Evolutionary conservation across 2,329 filamentous ascomycete species (phyloP), one percentile per base, ranked within the genome.

Genomic region (Elsinoe necatrix): DNA sequence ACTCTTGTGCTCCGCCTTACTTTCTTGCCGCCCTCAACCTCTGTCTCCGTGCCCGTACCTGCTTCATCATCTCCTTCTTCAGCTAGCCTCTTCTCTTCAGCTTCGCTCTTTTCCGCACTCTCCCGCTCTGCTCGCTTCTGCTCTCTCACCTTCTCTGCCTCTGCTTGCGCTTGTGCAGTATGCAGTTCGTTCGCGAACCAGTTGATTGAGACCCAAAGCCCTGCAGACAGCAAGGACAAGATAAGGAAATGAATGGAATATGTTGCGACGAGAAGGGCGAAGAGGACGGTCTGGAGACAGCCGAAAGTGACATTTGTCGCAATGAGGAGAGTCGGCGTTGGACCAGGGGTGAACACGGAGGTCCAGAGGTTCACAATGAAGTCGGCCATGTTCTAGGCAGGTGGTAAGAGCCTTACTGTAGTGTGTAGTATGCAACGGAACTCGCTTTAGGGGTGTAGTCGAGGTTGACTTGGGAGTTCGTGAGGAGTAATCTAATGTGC

Each of bases 131-230:
- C 73, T 83, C 63, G 59, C 61, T 63, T 59, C 65, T 61, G 75
- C 70, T 61, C 71, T 65, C 68, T 62, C 64, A 70, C 68, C 61
- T 75, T 76, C 16, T 75, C 75, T 61, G 79, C 76, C 63, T 77
- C 75, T 63, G 77, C 71, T 63, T 73, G 69, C 42, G 66, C 67
- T 62, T 77, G 69, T 61, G 74, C 72, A 29, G 72, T 72, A 27
- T 70, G 68, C 54, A 85, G 70, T 67, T 85, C 92, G 45, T 74
- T 74, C 56, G 89, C 90, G 68, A 98, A 97, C 93, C 93, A 98
- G 79, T 97, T 97, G 74, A 97, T 91, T 57, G 87, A 83, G 76
- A 82, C 90, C 93, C 93, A 98, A 34, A 97, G 78, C 3, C 87
- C 87, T 29, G 75, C 91, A 61, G 83, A 89, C 8, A 98, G 77